These are phyloP conservation scores for Botrytis squamosa DNA, from an alignment of 2,329 filamentous ascomycete genomes.

Conservation along the genomic window DNA sequence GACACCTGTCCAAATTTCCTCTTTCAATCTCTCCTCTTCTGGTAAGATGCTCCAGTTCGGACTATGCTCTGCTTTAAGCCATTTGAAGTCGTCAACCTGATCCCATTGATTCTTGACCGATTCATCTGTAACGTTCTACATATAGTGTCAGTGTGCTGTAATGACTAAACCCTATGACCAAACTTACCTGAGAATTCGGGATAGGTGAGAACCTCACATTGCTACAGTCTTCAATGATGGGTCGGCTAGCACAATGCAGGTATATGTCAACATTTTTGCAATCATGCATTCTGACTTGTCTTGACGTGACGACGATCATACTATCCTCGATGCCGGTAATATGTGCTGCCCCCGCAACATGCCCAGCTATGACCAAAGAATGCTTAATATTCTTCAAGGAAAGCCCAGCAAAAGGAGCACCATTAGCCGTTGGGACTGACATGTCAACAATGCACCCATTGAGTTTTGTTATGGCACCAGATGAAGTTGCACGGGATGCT, in stretches of 20 bases:
- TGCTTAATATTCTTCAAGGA: slow-evolving; percentile 66
- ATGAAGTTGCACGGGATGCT: slow-evolving; percentile 68
- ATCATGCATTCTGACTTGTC: slow-evolving; percentile 93
- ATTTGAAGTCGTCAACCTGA: slow-evolving; percentile 95
- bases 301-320: slow-evolving; percentile 73
- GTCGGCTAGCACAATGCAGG: slow-evolving; percentile 74
- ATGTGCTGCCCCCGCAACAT: slow-evolving; percentile 77
- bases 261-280: slow-evolving; percentile 81
- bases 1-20: slow-evolving; percentile 66
- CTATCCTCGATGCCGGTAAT: slow-evolving; percentile 73
- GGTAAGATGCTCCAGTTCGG: slow-evolving; percentile 81
- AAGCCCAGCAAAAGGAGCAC: slow-evolving; percentile 67
- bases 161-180: neutral
- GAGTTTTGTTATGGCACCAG: slow-evolving; percentile 70
- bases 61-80: slow-evolving; percentile 81
- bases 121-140: slow-evolving; percentile 34
- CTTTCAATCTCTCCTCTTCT: slow-evolving; percentile 56
- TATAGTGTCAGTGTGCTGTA: slow-evolving; percentile 20
- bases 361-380: slow-evolving; percentile 74
- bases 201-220: slow-evolving; percentile 76
- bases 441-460: slow-evolving; percentile 76
- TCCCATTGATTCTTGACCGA: slow-evolving; percentile 70
- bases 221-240: slow-evolving; percentile 89
- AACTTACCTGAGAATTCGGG: slow-evolving; percentile 65
- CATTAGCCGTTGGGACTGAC: slow-evolving; percentile 61